phyloP scores from a whole-genome alignment of 495 filamentous ascomycete genomes.

The Melanomma pulvis-pyrius region DNA sequence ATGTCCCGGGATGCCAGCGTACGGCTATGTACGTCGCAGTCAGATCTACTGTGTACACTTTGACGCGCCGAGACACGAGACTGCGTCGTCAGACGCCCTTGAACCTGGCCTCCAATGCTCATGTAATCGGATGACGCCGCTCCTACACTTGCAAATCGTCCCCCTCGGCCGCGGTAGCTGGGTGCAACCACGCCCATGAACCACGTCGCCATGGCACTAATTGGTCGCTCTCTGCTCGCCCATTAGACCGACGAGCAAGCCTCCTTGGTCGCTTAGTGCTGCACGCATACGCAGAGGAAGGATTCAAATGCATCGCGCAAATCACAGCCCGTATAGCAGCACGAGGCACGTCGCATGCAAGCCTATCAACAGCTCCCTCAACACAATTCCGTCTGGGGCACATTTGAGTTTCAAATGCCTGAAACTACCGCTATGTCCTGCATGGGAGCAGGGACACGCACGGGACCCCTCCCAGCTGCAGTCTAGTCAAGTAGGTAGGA shows the following conservation, averaged over 20 bases:
- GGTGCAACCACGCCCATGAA: background rate
- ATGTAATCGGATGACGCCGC: background rate
- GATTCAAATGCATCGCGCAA: constrained; percentile 27
- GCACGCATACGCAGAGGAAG: constrained; percentile 4
- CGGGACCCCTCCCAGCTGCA: background rate
- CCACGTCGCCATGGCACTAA: background rate
- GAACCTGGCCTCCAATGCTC: background rate
- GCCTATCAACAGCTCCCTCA: constrained; percentile 13
- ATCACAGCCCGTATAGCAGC: constrained; percentile 9
- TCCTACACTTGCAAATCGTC: too few species aligned
- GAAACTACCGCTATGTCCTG: background rate
- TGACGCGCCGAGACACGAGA: constrained; percentile 8
- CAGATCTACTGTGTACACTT: background rate
- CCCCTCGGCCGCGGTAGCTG: background rate
- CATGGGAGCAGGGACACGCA: background rate
- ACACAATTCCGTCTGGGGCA: background rate
- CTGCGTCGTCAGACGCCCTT: background rate
- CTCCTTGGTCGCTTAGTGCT: constrained; percentile 23
- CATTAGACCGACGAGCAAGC: background rate
- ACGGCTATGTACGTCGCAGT: background rate
- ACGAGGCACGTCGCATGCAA: constrained; percentile 9
- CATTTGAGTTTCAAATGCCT: background rate
- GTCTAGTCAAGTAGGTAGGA: background rate
- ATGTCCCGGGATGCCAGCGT: background rate
- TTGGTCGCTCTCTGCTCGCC: constrained; percentile 11